These are phyloP conservation scores for Chrysopogon serrulatus DNA, from an alignment of 176 grass and related monocot species.

Conservation along the genomic window DNA sequence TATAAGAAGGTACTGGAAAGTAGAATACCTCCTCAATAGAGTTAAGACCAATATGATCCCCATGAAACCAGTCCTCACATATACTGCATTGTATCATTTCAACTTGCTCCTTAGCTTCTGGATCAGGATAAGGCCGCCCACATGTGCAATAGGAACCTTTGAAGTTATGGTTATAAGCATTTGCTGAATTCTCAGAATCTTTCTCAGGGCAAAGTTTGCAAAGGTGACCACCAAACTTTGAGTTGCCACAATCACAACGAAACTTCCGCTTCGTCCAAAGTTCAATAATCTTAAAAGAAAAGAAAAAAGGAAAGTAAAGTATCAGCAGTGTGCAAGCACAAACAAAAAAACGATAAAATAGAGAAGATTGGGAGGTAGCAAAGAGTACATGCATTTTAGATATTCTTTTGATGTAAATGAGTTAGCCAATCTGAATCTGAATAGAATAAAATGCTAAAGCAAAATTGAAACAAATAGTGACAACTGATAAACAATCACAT, in stretches of 20 bases:
- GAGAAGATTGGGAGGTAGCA: neutral
- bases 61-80: slow-evolving; percentile 99
- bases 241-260: slow-evolving; percentile 91
- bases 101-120: slow-evolving; percentile 79
- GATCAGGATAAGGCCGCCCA: slow-evolving; percentile 91
- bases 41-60: slow-evolving; percentile 82
- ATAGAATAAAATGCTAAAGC: neutral
- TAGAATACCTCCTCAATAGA: slow-evolving; percentile 60
- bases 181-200: slow-evolving; percentile 61
- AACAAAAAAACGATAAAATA: neutral
- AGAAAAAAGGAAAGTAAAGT: neutral
- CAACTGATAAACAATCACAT: neutral
- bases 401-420: neutral
- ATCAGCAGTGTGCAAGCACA: neutral
- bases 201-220: slow-evolving; percentile 87
- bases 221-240: slow-evolving; percentile 66
- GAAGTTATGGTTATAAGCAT: slow-evolving; percentile 95
- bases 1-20: slow-evolving; percentile 16
- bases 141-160: slow-evolving; percentile 94
- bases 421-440: neutral
- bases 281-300: slow-evolving; percentile 60
- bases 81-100: slow-evolving; percentile 99
- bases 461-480: neutral
- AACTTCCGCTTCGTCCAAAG: slow-evolving; percentile 98
- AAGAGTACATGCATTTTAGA: neutral